These are phyloP conservation scores for Rhizophagus sp. DNA, from an alignment of 192 early-diverging fungal genomes.

Conservation along the genomic window DNA sequence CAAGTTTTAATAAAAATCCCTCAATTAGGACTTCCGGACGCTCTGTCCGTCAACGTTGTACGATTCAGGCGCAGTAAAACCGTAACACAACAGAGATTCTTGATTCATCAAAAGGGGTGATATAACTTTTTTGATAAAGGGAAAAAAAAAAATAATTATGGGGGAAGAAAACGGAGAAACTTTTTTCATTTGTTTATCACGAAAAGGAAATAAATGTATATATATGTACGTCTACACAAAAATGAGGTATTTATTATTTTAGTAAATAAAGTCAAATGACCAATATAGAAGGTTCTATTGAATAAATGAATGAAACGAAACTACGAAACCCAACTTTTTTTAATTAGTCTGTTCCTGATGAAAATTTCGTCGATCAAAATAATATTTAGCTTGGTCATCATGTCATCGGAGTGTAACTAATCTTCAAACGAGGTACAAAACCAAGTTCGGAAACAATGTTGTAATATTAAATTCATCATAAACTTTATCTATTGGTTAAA, in stretches of 20 bases:
- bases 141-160: background rate
- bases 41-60: background rate
- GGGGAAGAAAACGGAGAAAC: background rate
- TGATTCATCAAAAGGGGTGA: background rate
- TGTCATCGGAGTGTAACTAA: background rate
- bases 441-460: background rate
- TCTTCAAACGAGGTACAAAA: background rate
- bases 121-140: background rate
- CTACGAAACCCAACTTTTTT: background rate
- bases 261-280: background rate
- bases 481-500: background rate
- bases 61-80: background rate
- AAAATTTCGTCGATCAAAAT: background rate
- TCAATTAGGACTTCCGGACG: background rate
- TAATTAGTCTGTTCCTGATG: background rate
- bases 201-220: background rate
- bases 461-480: background rate
- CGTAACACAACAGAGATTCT: background rate
- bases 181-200: background rate
- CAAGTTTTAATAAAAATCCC: background rate
- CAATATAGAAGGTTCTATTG: background rate
- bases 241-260: background rate
- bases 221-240: too few relatives aligned
- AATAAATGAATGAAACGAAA: background rate
- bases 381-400: background rate